These are phyloP conservation scores for Candida incommunis DNA, from an alignment of 805 yeast species.

Conservation along the genomic window DNA sequence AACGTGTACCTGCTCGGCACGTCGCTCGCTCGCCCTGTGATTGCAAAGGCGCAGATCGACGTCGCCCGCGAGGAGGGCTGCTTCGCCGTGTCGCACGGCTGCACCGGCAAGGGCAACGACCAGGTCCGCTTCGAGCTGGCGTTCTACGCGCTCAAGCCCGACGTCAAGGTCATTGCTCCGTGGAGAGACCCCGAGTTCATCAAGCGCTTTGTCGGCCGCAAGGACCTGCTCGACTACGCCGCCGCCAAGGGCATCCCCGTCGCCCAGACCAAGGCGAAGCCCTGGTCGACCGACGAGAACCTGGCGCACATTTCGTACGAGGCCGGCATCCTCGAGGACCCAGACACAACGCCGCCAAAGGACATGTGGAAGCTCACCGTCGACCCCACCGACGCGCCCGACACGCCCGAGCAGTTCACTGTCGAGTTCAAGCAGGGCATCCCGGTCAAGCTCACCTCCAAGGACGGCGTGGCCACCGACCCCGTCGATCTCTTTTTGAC, in stretches of 20 bases:
- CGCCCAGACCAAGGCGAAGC: slow-evolving; percentile 94
- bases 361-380: slow-evolving; percentile 99
- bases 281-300: slow-evolving; percentile 99
- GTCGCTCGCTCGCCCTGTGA: slow-evolving; percentile 96
- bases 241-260: slow-evolving; percentile 87
- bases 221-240: slow-evolving; percentile 88
- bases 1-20: slow-evolving; percentile 95
- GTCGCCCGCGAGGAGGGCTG: slow-evolving; percentile 97
- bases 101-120: slow-evolving; percentile 99
- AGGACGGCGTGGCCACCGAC: slow-evolving; percentile 52
- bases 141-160: slow-evolving; percentile 96
- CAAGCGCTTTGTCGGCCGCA: slow-evolving; percentile 95
- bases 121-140: slow-evolving; percentile 96
- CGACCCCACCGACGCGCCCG: slow-evolving; percentile 93
- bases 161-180: slow-evolving; percentile 92
- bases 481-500: slow-evolving; percentile 87
- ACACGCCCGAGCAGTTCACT: slow-evolving; percentile 76
- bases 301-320: slow-evolving; percentile 98
- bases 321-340: slow-evolving; percentile 98
- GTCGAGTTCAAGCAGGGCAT: slow-evolving; percentile 75
- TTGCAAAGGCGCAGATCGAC: slow-evolving; percentile 94
- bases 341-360: slow-evolving; percentile 97
- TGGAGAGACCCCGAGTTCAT: slow-evolving; percentile 97
- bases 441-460: slow-evolving; percentile 66
- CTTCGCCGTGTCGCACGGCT: slow-evolving; percentile 97